Evolutionary conservation across 2,329 filamentous ascomycete genomes (phyloP), one percentile per base, ranked within the genome.

Genomic region (Sarocladium brachiariae): DNA sequence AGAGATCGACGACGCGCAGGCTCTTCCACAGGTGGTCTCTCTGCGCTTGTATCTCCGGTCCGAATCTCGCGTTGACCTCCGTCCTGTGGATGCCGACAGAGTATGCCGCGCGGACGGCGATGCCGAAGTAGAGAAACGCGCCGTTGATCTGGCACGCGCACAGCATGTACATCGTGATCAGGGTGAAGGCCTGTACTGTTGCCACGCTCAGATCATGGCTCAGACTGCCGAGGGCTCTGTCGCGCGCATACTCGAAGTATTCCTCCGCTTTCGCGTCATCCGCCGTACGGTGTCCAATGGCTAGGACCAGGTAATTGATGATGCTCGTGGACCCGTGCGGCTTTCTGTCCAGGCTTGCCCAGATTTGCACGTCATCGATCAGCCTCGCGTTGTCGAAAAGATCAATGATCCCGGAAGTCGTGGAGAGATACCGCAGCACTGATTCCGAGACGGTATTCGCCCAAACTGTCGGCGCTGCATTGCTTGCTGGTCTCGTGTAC

Each of bases 91-190:
- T 62, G 0, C 76, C 76, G 13, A 79, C 71, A 0, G 75, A 74
- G 52, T 78, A 77, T 0, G 75, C 75, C 1, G 76, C 73, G 2
- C 76, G 68, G 0, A 72, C 75, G 0, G 75, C 73, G 6, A 78
- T 71, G 7, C 76, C 76, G 16, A 78, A 78, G 58, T 77, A 75
- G 2, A 80, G 58, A 45, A 77, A 80, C 0, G 74, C 74, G 1
- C 74, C 74, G 51, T 77, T 79, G 58, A 78, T 76, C 57, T 78
- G 76, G 49, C 74, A 78, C 3, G 75, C 70, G 24, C 72, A 71
- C 3, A 78, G 71, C 71, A 78, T 77, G 61, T 77, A 78, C 7
- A 78, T 55, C 0, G 75, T 76, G 31, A 78, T 65, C 13, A 79
- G 67, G 0, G 71, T 63, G 34, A 78, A 78, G 0, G 69, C 70